Evolutionary conservation across 169 alveolate species (phyloP).

Genomic region (Plasmodium sp.): DNA sequence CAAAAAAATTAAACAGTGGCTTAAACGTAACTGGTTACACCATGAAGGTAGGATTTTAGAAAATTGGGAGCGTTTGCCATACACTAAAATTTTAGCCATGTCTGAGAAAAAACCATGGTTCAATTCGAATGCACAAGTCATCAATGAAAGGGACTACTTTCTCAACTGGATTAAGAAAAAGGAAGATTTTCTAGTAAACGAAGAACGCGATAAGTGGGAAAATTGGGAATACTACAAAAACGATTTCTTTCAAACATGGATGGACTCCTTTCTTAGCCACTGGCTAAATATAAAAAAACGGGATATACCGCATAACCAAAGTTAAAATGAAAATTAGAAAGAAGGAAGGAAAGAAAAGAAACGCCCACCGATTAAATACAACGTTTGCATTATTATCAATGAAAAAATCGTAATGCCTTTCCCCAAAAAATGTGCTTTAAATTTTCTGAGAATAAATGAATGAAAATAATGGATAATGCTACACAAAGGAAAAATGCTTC

Average conservation of each 20-base stretch:
- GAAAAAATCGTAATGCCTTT: not conserved
- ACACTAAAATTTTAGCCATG: constrained; percentile 6
- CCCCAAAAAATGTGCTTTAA: not conserved
- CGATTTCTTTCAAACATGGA: not conserved
- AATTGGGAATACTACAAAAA: constrained; percentile 4
- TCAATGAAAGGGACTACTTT: not conserved
- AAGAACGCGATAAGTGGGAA: not conserved
- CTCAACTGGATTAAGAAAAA: not conserved
- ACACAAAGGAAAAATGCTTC: not conserved
- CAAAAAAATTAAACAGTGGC: constrained; percentile 12
- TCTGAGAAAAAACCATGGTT: constrained; percentile 17
- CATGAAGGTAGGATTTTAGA: not conserved
- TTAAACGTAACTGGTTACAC: constrained; percentile 1
- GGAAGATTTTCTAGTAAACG: not conserved
- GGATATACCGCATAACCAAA: not conserved
- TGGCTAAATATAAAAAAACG: not conserved
- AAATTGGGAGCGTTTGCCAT: constrained; percentile 6
- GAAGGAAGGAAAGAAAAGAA: not conserved
- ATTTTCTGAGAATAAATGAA: not conserved
- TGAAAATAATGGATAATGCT: not conserved
- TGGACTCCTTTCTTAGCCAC: not conserved
- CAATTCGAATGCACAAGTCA: not conserved
- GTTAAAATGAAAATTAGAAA: not conserved
- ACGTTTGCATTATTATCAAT: not conserved
- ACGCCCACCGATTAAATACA: not conserved